These are phyloP conservation scores for Yamadazyma atmosphaerica DNA, from an alignment of 1,139 yeast species.

Conservation along the genomic window DNA sequence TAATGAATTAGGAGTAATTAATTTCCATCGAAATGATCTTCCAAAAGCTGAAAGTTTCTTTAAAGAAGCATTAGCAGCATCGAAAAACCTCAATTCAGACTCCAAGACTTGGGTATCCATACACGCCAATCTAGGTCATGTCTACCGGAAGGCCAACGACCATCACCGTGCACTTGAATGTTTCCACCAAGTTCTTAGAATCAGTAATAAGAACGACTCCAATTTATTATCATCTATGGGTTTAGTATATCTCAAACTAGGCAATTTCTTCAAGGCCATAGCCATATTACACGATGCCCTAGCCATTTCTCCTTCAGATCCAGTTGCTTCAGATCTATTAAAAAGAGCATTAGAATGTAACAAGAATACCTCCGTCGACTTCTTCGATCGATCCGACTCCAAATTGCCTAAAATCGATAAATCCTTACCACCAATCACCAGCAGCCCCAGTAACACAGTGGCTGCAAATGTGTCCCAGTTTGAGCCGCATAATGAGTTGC, in stretches of 20 bases:
- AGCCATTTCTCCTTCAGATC: constrained; percentile 76
- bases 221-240: constrained; percentile 85
- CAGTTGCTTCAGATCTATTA: constrained; percentile 79
- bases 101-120: constrained; percentile 86
- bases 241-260: constrained; percentile 70
- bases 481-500: constrained; percentile 6
- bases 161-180: constrained; percentile 69
- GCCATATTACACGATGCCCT: constrained; percentile 79
- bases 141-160: constrained; percentile 68
- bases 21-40: constrained; percentile 74
- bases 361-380: constrained; percentile 28
- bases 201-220: constrained; percentile 67
- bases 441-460: constrained; percentile 10
- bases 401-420: constrained; percentile 4
- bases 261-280: constrained; percentile 65
- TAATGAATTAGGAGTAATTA: constrained; percentile 90
- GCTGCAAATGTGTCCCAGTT: constrained; percentile 1
- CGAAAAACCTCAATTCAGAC: constrained; percentile 70
- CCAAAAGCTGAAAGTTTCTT: constrained; percentile 70
- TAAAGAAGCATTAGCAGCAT: constrained; percentile 70
- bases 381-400: constrained; percentile 23
- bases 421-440: constrained; percentile 3
- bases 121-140: constrained; percentile 89
- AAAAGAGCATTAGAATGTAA: constrained; percentile 79
- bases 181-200: constrained; percentile 72